Conservation (phyloP, 441 rosid genomes). For the Populus hybrid region DNA sequence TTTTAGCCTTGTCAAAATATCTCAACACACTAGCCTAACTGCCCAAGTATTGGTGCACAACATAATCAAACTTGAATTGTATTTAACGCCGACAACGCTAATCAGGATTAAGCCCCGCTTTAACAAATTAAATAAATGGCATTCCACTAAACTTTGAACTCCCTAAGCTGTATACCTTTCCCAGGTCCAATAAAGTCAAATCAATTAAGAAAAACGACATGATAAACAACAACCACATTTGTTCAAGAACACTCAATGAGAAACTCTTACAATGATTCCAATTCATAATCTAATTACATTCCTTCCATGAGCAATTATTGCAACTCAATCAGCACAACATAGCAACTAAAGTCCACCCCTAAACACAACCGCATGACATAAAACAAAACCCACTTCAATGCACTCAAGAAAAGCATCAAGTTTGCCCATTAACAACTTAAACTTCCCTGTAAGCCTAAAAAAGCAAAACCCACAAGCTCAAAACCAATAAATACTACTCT, state of each 20-base stretch:
- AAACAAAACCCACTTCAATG: not conserved
- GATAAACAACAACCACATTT: not conserved
- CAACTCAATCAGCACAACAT: not conserved
- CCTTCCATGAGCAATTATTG: not conserved
- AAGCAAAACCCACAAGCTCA: not conserved
- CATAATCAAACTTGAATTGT: not conserved
- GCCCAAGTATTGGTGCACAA: not conserved
- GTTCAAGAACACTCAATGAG: too few relatives aligned
- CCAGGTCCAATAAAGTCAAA: not conserved
- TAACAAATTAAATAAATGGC: not conserved
- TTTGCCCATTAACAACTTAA: not conserved
- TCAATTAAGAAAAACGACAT: not conserved
- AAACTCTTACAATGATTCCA: not conserved
- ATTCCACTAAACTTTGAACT: not conserved
- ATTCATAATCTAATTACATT: not conserved
- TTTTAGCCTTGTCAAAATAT: constrained; percentile 1
- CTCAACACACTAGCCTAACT: not conserved
- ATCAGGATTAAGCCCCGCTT: not conserved
- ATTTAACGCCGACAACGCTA: not conserved
- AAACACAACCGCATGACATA: not conserved
- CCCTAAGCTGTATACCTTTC: not conserved
- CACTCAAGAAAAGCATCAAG: not conserved
- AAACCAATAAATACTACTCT: not conserved
- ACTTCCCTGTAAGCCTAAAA: not conserved
- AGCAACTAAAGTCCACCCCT: not conserved